Base-by-base conservation (phyloP, 805 yeast genomes). In the Yarrowia sp. region DNA sequence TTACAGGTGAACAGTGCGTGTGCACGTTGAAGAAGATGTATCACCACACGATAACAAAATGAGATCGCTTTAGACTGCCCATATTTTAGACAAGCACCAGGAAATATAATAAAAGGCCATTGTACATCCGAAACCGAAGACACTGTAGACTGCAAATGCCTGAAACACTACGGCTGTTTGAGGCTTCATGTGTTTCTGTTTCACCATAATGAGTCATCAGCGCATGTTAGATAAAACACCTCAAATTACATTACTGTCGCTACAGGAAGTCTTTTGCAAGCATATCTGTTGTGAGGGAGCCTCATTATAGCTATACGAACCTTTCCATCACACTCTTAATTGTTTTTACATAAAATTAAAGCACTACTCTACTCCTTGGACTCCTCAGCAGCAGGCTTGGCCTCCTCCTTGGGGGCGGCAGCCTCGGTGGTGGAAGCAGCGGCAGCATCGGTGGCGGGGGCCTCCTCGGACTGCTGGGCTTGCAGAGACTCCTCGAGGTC, bases 401-500 rank as follows among this genome's bases (percentile, higher is more conserved):
- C 50, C 64, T 58, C 64, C 64, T 78, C 79, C 82, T 47, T 58
- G 56, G 69, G 68, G 53, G 69, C 68, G 17, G 70, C 68, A 42
- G 70, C 70, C 49, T 40, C 74, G 49, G 69, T 66, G 30, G 68
- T 66, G 30, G 68, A 67, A 24, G 68, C 72, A 47, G 68, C 69
- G 34, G 68, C 71, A 17, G 71, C 69, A 12, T 67, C 70, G 55
- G 70, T 70, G 38, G 69, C 69, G 19, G 66, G 68, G 42, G 73
- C 68, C 38, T 65, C 72, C 52, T 69, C 70, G 53, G 71, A 61
- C 68, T 68, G 61, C 39, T 69, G 71, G 60, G 69, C 75, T 53
- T 72, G 73, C 43, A 70, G 72, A 58, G 69, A 69, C 63, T 73
- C 76, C 55, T 73, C 67, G 72, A 73, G 72, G 69, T 73, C 76